These are phyloP conservation scores for Saxispiralis lemnorum DNA, from an alignment of 495 filamentous ascomycete species.

Conservation along the genomic window DNA sequence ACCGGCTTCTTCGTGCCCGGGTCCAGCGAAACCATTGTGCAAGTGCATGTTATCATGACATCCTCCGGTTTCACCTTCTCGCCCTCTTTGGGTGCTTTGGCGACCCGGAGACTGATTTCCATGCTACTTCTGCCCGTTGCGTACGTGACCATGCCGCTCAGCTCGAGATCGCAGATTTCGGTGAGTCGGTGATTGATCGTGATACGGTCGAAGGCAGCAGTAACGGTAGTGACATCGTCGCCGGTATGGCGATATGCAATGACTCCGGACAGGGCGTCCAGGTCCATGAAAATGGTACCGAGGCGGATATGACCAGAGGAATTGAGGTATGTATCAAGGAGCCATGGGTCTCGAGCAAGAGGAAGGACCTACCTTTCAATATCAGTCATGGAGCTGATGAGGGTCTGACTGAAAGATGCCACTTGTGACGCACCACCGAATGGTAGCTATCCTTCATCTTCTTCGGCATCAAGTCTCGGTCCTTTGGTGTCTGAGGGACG, in stretches of 20 bases:
- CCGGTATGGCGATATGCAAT: conserved; percentile 74
- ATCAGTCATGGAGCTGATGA: conserved; percentile 13
- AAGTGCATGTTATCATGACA: conserved; percentile 59
- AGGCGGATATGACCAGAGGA: conserved; percentile 48
- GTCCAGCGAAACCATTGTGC: conserved; percentile 71
- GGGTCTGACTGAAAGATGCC: background rate
- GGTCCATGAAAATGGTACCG: conserved; percentile 61
- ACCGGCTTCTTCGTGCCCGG: conserved; percentile 53
- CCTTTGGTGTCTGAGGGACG: conserved; percentile 18
- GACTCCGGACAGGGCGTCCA: conserved; percentile 65
- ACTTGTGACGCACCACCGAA: conserved; percentile 33
- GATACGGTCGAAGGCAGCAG: conserved; percentile 65
- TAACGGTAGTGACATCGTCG: conserved; percentile 58
- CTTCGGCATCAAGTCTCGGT: conserved; percentile 39
- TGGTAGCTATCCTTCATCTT: conserved; percentile 50
- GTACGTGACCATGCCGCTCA: conserved; percentile 66
- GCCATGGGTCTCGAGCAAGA: conserved; percentile 51
- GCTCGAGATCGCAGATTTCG: conserved; percentile 64
- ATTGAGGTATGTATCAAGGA: conserved; percentile 52
- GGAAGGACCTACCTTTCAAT: conserved; percentile 37
- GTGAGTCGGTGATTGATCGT: conserved; percentile 55
- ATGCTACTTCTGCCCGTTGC: conserved; percentile 64
- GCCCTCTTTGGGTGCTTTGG: conserved; percentile 41
- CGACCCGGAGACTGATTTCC: conserved; percentile 62
- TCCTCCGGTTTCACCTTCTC: conserved; percentile 45